Conservation (phyloP, 2,329 filamentous ascomycete species). For the Pseudogymnoascus sp. region DNA sequence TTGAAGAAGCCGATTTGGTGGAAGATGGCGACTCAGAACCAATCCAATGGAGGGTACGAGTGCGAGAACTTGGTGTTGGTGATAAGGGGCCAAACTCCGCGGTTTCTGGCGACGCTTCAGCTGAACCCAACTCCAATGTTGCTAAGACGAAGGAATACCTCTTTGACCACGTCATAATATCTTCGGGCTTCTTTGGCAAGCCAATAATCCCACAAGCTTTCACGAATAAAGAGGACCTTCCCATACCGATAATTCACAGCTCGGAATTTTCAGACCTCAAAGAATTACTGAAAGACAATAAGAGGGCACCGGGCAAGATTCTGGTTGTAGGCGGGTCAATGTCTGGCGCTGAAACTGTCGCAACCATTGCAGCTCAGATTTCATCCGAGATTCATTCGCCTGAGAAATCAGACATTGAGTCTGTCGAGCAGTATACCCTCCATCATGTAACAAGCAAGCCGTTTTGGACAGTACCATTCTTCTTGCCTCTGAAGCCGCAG, state of each 20-base stretch:
- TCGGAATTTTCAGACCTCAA: conserved; percentile 54
- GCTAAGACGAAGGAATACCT: conserved; percentile 10
- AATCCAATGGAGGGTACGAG: conserved; percentile 7
- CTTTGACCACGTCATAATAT: conserved; percentile 67
- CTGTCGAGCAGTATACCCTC: conserved; percentile 46
- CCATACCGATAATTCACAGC: conserved; percentile 57
- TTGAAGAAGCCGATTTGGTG: conserved; percentile 15
- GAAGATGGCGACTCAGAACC: conserved; percentile 19
- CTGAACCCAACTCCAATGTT: not conserved
- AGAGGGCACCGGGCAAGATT: conserved; percentile 45
- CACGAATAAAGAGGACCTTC: conserved; percentile 17
- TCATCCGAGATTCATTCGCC: conserved; percentile 56
- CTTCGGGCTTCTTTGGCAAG: conserved; percentile 69
- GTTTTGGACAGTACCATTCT: conserved; percentile 63
- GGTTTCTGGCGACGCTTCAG: not conserved
- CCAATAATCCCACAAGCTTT: conserved; percentile 35
- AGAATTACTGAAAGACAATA: conserved; percentile 36
- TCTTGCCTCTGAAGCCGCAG: conserved; percentile 26
- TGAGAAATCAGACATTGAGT: conserved; percentile 33
- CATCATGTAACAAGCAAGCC: conserved; percentile 64
- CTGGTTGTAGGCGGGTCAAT: conserved; percentile 74
- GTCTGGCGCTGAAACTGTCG: conserved; percentile 72
- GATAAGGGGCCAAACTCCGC: not conserved
- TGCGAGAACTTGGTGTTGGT: not conserved
- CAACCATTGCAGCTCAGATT: conserved; percentile 62